Percentiles rank a stretch among this genome's conserved stretches.
phyloP scores from a whole-genome alignment of 2,329 filamentous ascomycete species.

The Exophiala sideris region DNA sequence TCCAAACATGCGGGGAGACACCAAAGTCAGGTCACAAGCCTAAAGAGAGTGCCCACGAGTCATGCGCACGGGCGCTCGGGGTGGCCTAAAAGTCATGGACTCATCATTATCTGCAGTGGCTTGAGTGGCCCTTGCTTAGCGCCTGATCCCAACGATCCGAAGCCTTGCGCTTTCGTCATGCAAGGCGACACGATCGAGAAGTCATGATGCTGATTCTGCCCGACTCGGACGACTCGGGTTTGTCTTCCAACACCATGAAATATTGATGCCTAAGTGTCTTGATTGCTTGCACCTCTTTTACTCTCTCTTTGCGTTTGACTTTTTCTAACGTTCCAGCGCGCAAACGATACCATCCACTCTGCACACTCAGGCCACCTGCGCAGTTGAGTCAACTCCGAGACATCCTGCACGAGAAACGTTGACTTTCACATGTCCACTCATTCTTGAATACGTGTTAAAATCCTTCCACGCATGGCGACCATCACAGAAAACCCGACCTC shows the following conservation, averaged over 20 bases:
- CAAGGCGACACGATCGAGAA: not conserved
- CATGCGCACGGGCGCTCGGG: slow-evolving; percentile 9
- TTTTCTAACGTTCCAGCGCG: no score
- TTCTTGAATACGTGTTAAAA: not conserved
- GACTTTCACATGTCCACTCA: slow-evolving; percentile 16
- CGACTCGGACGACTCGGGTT: no score
- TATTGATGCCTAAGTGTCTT: no score
- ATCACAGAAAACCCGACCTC: slow-evolving; percentile 35
- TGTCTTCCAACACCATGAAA: no score
- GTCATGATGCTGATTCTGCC: no score
- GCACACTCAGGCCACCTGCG: not conserved
- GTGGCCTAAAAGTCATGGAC: no score
- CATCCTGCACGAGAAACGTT: not conserved
- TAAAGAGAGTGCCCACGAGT: not conserved
- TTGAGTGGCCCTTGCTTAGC: slow-evolving; percentile 10
- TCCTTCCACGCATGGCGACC: slow-evolving; percentile 16
- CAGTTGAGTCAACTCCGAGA: no score
- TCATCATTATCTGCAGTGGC: no score
- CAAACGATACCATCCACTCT: not conserved
- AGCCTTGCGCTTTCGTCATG: slow-evolving; percentile 3
- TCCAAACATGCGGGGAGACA: slow-evolving; percentile 15
- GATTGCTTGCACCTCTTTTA: no score
- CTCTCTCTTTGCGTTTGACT: no score
- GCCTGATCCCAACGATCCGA: not conserved
- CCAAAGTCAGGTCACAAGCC: no score